Conservation (phyloP, 352 stramenopile genomes). For the Phytophthora tentaculata region DNA sequence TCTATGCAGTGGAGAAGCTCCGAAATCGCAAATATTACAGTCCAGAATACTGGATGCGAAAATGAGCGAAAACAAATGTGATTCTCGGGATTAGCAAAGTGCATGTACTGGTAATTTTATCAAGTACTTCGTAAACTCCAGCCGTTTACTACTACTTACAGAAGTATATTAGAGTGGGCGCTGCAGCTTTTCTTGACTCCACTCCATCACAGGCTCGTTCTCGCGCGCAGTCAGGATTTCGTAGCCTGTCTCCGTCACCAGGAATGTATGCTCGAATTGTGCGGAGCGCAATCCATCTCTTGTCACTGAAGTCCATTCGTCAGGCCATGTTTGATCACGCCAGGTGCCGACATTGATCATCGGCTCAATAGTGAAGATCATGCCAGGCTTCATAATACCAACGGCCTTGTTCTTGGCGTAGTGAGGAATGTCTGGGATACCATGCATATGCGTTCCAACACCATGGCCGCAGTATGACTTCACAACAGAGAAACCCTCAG, state of each 20-base stretch:
- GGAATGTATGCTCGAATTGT: slow-evolving; percentile 98
- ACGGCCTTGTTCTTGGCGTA: slow-evolving; percentile 98
- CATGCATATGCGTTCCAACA: slow-evolving; percentile 98
- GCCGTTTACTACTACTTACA: not conserved
- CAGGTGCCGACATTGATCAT: slow-evolving; percentile 98
- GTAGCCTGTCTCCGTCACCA: slow-evolving; percentile 96
- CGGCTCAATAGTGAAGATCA: slow-evolving; percentile 99
- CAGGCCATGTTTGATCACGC: slow-evolving; percentile 94
- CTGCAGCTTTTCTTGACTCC: slow-evolving; percentile 80
- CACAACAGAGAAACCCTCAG: slow-evolving; percentile 93
- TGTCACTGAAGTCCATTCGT: slow-evolving; percentile 99
- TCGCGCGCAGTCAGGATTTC: slow-evolving; percentile 96
- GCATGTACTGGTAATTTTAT: no score
- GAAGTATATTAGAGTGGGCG: slow-evolving; percentile 47
- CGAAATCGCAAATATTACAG: slow-evolving; percentile 61
- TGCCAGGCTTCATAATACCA: slow-evolving; percentile 96
- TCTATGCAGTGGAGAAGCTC: slow-evolving; percentile 57
- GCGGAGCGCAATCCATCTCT: slow-evolving; percentile 94
- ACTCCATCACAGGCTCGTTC: slow-evolving; percentile 86
- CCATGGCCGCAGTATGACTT: slow-evolving; percentile 98
- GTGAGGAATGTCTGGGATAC: slow-evolving; percentile 97
- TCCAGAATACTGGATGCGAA: slow-evolving; percentile 55
- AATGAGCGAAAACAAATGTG: slow-evolving; percentile 17
- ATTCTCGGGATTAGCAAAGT: no score
- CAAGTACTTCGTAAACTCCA: no score